A percentile compares a stretch with the other conserved stretches of the same genome.
Conservation (phyloP, 352 stramenopile species). For the Peronospora destructor region DNA sequence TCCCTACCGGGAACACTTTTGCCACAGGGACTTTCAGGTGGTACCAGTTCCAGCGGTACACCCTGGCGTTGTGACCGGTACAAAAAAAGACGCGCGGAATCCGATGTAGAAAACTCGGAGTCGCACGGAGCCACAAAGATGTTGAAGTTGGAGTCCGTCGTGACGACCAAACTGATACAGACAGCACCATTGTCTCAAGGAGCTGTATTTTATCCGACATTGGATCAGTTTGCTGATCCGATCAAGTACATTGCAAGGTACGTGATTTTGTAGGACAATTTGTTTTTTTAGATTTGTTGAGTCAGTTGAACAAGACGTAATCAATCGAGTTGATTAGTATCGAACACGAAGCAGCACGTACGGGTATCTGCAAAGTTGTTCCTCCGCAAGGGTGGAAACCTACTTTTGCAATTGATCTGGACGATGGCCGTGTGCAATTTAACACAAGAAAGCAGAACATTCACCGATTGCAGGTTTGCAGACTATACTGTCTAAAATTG, state of each 20-base stretch:
- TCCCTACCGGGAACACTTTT: constrained; percentile 13
- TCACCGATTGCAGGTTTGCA: constrained; percentile 56
- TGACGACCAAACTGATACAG: constrained; percentile 42
- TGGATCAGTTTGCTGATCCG: constrained; percentile 83
- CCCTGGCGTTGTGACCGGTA: constrained; percentile 20
- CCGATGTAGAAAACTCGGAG: constrained; percentile 19
- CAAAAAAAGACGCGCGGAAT: constrained; percentile 36
- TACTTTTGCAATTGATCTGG: constrained; percentile 57
- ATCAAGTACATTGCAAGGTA: constrained; percentile 84
- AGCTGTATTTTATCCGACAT: constrained; percentile 70
- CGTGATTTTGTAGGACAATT: neutral
- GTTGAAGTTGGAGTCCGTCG: constrained; percentile 55
- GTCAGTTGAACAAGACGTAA: too few species aligned
- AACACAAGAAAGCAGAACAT: constrained; percentile 92
- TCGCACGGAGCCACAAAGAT: constrained; percentile 37
- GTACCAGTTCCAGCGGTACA: constrained; percentile 32
- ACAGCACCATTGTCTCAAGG: constrained; percentile 29
- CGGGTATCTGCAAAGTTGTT: constrained; percentile 98
- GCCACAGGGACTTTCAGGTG: constrained; percentile 12
- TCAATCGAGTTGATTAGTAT: constrained; percentile 30
- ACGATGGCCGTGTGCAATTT: constrained; percentile 60
- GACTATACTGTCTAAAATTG: neutral
- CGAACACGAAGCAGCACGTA: constrained; percentile 44
- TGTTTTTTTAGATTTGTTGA: too few species aligned
- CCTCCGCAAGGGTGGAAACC: constrained; percentile 92